Percentiles rank a stretch among this genome's conserved stretches.
phyloP scores from a whole-genome alignment of 495 filamentous ascomycete genomes.

The Aspergillus panamensis region DNA sequence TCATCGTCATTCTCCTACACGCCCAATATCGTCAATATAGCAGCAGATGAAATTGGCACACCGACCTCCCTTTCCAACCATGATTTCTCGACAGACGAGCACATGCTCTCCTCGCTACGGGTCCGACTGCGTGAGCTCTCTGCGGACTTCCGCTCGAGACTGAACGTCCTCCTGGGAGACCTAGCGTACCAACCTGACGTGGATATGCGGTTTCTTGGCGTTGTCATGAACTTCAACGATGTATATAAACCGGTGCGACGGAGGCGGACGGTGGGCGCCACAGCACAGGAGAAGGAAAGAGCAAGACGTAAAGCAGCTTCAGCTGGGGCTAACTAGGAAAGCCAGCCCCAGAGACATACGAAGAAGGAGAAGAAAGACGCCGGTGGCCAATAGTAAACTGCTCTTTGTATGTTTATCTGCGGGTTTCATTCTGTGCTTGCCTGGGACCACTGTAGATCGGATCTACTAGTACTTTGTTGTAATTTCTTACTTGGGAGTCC shows the following conservation, averaged over 20 bases:
- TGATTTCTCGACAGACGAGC: conserved; percentile 50
- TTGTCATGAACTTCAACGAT: conserved; percentile 99
- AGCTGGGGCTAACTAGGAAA: conserved; percentile 19
- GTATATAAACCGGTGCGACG: conserved; percentile 75
- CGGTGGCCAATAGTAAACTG: conserved; percentile 2
- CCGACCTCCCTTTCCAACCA: conserved; percentile 32
- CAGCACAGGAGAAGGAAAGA: conserved; percentile 38
- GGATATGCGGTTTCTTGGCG: conserved; percentile 91
- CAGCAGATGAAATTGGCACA: conserved; percentile 30
- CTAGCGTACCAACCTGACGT: conserved; percentile 89
- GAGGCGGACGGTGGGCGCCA: conserved; percentile 38
- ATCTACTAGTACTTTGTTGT: too few relatives aligned
- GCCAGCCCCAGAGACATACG: conserved; percentile 19
- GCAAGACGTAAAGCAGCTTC: conserved; percentile 30
- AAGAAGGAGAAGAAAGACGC: conserved; percentile 26
- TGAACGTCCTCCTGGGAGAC: conserved; percentile 84
- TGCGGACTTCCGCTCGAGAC: conserved; percentile 64
- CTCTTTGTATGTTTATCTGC: conserved; percentile 5
- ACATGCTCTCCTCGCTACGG: conserved; percentile 72
- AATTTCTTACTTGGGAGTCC: too few relatives aligned
- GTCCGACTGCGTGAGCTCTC: conserved; percentile 67
- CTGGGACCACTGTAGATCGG: too few relatives aligned
- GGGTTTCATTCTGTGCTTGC: too few relatives aligned
- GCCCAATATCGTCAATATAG: conserved; percentile 28
- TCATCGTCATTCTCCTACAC: conserved; percentile 28